Base-by-base conservation (phyloP, 495 filamentous ascomycete species). In the Aspergillus indologenus region DNA sequence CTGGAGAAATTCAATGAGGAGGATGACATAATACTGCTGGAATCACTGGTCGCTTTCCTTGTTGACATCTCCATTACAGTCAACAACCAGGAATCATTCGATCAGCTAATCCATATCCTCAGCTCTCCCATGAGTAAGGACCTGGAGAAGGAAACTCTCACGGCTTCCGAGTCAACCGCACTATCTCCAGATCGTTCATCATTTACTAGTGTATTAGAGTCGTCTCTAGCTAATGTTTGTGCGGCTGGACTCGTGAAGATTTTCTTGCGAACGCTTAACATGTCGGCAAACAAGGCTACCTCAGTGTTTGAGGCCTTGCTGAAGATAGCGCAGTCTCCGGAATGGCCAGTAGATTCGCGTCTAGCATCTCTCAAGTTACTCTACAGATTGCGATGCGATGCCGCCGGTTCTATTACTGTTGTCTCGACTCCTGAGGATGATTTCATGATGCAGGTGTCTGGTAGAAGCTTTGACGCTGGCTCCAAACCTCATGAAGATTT, bases 361-460 rank as follows among this genome's bases (percentile, higher is more conserved):
- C 74, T 97, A 22, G 87, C 86, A 11, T 87, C 88, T 4, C 83
- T 96, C 76, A 95, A 91, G 64, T 73, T 96, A 46, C 77, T 98
- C 7, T 92, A 94, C 66, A 85, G 93, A 20, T 74, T 98, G 19
- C 83, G 93, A 51, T 90, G 90, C 24, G 90, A 96, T 67, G 88
- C 85, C 29, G 82, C 86, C 17, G 81, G 90, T 48, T 81, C 83
- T 34, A 80, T 97, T 4, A 87, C 85, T 45, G 72, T 96, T 24
- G 80, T 84, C 1, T 70, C 81, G 8, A 78, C 79, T 8, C 81
- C 83, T 0, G 91, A 95, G 62, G 85, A 82, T 45, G 85, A 88
- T 62, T 82, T 81, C 48, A 72, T 96, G 12, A 89, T 93, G 43
- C 83, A 82, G 24, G 80, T 85, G 8, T 71, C 96, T 7, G 87